phyloP scores from a whole-genome alignment of 345 rosid genomes.

The Lepidium africanum region DNA sequence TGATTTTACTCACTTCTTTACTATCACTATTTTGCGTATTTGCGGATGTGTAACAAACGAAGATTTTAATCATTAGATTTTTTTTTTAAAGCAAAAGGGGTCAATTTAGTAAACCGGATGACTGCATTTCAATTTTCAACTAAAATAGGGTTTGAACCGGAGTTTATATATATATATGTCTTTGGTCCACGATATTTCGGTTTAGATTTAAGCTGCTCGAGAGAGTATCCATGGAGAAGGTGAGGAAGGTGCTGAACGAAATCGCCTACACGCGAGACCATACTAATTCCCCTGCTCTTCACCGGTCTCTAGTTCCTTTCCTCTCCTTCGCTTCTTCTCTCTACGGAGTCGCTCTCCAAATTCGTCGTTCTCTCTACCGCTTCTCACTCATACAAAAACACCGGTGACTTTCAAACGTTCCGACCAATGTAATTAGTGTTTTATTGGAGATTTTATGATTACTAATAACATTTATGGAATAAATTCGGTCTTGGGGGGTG shows the following conservation, averaged over 20 bases:
- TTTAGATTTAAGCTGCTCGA: neutral
- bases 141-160: neutral
- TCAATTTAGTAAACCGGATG: neutral
- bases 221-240: conserved; percentile 40
- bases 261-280: conserved; percentile 54
- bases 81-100: neutral
- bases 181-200: neutral
- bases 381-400: conserved; percentile 37
- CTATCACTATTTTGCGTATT: too few species aligned
- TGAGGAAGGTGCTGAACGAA: conserved; percentile 43
- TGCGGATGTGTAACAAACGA: too few species aligned
- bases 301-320: conserved; percentile 46
- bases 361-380: conserved; percentile 52
- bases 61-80: too few species aligned
- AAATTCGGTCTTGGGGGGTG: neutral
- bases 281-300: conserved; percentile 32
- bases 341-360: conserved; percentile 41
- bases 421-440: neutral
- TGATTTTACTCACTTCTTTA: too few species aligned
- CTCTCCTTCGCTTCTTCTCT: conserved; percentile 52
- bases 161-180: neutral
- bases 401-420: conserved; percentile 30
- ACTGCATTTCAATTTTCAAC: neutral
- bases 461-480: neutral
- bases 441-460: neutral